These are phyloP conservation scores for Pichia deserticola DNA, from an alignment of 805 yeast species.

Conservation along the genomic window DNA sequence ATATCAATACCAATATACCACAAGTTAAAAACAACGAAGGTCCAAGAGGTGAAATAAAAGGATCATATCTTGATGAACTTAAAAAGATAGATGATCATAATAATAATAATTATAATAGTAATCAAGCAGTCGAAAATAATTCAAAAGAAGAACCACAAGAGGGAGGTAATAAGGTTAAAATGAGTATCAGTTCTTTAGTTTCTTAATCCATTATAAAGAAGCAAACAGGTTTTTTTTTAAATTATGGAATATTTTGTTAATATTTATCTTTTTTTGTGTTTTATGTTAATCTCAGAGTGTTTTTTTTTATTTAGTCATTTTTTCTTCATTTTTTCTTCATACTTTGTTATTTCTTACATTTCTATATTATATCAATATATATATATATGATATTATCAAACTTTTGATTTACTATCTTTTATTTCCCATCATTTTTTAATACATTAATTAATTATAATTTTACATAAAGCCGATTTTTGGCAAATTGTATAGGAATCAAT, in stretches of 20 bases:
- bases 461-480: too few relatives aligned
- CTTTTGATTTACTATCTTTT: too few relatives aligned
- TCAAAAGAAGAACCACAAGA: neutral
- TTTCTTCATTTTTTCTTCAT: neutral
- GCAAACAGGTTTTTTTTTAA: too few relatives aligned
- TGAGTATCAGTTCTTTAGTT: constrained; percentile 12
- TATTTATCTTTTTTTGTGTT: neutral
- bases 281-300: neutral
- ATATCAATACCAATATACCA: neutral
- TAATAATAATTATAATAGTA: too few relatives aligned
- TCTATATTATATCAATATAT: too few relatives aligned
- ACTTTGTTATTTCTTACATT: too few relatives aligned
- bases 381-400: too few relatives aligned
- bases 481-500: too few relatives aligned
- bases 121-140: too few relatives aligned
- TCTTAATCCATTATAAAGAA: neutral
- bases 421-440: too few relatives aligned
- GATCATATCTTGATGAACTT: neutral
- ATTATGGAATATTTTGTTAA: too few relatives aligned
- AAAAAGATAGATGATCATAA: neutral
- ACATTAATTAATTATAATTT: too few relatives aligned
- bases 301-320: neutral
- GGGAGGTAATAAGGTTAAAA: constrained; percentile 7
- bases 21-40: neutral
- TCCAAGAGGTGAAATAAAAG: constrained; percentile 3